phyloP scores from a whole-genome alignment of 2,329 filamentous ascomycete species.

The Colletotrichum liriopes region DNA sequence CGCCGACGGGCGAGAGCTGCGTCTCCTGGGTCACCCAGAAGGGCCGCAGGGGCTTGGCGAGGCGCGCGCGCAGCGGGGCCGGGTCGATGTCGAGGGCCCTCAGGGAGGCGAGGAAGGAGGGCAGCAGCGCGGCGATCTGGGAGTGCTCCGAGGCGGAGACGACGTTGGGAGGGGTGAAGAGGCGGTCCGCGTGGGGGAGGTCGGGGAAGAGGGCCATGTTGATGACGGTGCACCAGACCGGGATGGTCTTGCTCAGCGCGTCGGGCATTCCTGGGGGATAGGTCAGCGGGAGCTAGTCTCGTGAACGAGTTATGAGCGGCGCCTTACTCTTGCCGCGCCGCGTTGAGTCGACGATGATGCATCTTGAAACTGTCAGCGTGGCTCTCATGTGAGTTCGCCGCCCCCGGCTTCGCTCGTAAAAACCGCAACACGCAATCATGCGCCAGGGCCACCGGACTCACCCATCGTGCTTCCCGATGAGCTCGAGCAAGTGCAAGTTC shows the following conservation, averaged over 20 bases:
- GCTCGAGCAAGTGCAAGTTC: conserved; percentile 84
- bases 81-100: conserved; percentile 74
- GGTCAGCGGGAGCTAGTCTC: conserved; percentile 21
- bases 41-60: conserved; percentile 82
- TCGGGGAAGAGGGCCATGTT: conserved; percentile 84
- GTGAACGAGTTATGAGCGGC: not conserved
- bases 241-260: conserved; percentile 92
- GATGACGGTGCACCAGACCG: conserved; percentile 92
- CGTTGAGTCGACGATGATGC: conserved; percentile 94
- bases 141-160: conserved; percentile 83
- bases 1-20: conserved; percentile 49
- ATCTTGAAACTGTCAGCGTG: conserved; percentile 58
- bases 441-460: conserved; percentile 54
- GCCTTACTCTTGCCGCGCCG: conserved; percentile 85
- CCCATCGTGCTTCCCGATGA: conserved; percentile 79
- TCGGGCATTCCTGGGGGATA: conserved; percentile 82
- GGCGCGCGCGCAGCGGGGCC: conserved; percentile 64
- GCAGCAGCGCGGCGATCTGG: conserved; percentile 79
- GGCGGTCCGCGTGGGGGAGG: conserved; percentile 52
- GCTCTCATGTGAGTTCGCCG: not conserved
- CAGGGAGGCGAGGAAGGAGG: conserved; percentile 68
- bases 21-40: conserved; percentile 86
- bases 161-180: conserved; percentile 81
- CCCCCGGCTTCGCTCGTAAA: not conserved
- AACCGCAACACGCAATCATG: not conserved